Percentiles rank a stretch among this genome's conserved stretches.
phyloP scores from a whole-genome alignment of 495 filamentous ascomycete species.

The Hamigera avellanea region DNA sequence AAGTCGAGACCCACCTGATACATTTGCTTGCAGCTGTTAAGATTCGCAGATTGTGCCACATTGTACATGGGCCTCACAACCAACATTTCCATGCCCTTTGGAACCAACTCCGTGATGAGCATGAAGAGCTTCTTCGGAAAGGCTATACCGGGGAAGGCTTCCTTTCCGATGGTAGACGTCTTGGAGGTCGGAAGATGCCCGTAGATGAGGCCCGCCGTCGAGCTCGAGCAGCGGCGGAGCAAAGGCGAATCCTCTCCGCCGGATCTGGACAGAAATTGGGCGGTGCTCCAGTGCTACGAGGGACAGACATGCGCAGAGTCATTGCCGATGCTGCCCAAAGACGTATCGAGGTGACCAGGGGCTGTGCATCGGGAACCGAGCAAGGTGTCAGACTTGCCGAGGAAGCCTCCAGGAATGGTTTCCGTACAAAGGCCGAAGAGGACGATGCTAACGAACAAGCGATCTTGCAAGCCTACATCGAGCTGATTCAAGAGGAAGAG shows the following conservation, averaged over 20 bases:
- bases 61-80: constrained; percentile 72
- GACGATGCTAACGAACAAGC: constrained; percentile 84
- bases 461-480: constrained; percentile 79
- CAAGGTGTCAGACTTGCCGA: constrained; percentile 49
- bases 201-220: constrained; percentile 64
- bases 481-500: constrained; percentile 79
- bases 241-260: constrained; percentile 41
- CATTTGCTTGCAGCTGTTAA: constrained; percentile 4
- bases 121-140: constrained; percentile 58
- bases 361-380: constrained; percentile 63
- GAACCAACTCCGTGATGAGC: constrained; percentile 80
- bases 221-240: constrained; percentile 67
- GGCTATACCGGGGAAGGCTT: constrained; percentile 93
- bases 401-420: constrained; percentile 59
- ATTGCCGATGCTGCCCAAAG: constrained; percentile 64
- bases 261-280: constrained; percentile 69
- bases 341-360: constrained; percentile 52
- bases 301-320: constrained; percentile 60
- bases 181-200: constrained; percentile 59
- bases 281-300: constrained; percentile 47
- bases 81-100: constrained; percentile 72
- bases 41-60: constrained; percentile 58
- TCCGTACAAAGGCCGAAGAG: constrained; percentile 74
- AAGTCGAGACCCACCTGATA: constrained; percentile 7
- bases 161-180: constrained; percentile 57